These are phyloP conservation scores for Termitomyces eurrhizus DNA, from an alignment of 768 basidiomycete genomes.

Conservation along the genomic window DNA sequence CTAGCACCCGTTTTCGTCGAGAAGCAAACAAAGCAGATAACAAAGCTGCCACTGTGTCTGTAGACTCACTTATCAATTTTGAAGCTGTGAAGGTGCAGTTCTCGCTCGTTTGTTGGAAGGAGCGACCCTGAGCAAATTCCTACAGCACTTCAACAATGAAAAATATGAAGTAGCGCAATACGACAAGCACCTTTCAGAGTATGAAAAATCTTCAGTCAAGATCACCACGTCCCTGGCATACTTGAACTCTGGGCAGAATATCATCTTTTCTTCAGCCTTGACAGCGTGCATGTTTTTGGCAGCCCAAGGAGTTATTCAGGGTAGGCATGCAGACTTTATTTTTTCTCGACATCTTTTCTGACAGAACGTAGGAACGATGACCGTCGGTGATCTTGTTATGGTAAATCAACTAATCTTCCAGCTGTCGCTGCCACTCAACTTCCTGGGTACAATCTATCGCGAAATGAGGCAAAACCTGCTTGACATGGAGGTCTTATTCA, in stretches of 20 bases:
- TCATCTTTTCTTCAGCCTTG: constrained; percentile 92
- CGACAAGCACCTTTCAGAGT: constrained; percentile 80
- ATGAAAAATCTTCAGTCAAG: constrained; percentile 90
- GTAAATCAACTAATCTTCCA: constrained; percentile 99
- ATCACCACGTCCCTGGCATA: constrained; percentile 92
- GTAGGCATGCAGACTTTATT: constrained; percentile 36
- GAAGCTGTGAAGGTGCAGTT: constrained; percentile 90
- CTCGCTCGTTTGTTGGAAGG: neutral
- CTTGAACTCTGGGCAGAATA: constrained; percentile 94
- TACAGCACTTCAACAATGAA: constrained; percentile 96
- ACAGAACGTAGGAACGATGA: constrained; percentile 80
- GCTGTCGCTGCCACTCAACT: constrained; percentile 92
- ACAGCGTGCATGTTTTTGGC: constrained; percentile 96
- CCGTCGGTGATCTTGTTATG: constrained; percentile 98
- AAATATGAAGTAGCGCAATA: constrained; percentile 87
- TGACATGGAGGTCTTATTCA: constrained; percentile 96
- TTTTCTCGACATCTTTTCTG: neutral
- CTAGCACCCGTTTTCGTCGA: constrained; percentile 87
- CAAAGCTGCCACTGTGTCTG: constrained; percentile 88
- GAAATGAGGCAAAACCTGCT: constrained; percentile 94
- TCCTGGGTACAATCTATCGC: constrained; percentile 95
- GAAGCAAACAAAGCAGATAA: constrained; percentile 97
- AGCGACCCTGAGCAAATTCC: neutral
- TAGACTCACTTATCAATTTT: constrained; percentile 96
- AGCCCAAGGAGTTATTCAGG: constrained; percentile 90